Conservation (phyloP, 441 rosid genomes). For the Adansonia grandidieri region DNA sequence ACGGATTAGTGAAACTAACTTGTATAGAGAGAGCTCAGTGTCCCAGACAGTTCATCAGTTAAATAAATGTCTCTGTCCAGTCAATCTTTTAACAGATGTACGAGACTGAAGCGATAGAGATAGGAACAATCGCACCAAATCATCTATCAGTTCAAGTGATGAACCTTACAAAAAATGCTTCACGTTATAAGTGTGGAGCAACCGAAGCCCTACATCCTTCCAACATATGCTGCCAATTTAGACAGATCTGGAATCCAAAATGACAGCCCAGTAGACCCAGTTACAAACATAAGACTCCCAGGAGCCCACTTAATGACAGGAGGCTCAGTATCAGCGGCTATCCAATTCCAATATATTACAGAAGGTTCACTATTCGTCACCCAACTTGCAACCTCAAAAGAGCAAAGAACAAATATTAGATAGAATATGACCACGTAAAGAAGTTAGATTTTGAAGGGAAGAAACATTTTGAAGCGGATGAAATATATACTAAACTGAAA, state of each 20-base stretch:
- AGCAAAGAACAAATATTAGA: constrained; percentile 16
- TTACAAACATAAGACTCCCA: constrained; percentile 92
- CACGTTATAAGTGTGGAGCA: neutral
- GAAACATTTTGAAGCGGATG: neutral
- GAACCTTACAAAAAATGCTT: constrained; percentile 6
- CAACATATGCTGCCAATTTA: constrained; percentile 81
- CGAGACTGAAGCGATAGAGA: constrained; percentile 6
- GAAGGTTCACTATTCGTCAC: constrained; percentile 74
- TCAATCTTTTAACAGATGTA: neutral
- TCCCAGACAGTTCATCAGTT: neutral
- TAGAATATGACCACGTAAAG: neutral
- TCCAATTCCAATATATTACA: constrained; percentile 75
- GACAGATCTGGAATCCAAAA: constrained; percentile 92
- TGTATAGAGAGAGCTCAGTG: neutral
- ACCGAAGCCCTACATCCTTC: constrained; percentile 58
- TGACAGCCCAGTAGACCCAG: constrained; percentile 83
- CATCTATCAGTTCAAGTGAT: neutral
- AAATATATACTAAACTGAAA: neutral
- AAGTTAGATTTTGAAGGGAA: neutral
- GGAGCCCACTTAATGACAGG: constrained; percentile 90
- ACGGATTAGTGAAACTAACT: neutral
- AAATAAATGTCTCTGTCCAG: neutral
- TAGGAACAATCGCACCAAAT: neutral
- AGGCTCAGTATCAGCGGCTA: constrained; percentile 70
- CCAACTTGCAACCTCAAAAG: constrained; percentile 79